Evolutionary conservation across 1,284 basidiomycete species (phyloP), one percentile per base, ranked within the genome.

Genomic region (Phaffia rhodozyma): DNA sequence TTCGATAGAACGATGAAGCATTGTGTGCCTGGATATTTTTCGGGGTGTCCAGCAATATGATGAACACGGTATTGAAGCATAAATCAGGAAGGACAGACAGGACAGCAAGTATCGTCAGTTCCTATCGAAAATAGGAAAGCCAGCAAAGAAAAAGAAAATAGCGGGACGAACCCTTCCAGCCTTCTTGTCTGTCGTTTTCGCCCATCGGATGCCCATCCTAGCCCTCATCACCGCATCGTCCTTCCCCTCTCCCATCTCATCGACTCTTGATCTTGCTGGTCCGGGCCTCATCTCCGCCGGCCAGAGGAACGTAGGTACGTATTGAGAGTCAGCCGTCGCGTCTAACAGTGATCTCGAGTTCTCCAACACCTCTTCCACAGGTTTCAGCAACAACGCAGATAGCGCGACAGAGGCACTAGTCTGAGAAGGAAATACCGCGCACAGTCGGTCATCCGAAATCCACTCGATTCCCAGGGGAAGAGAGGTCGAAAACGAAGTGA

Each of bases 381-480:
- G 18, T 5, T 38, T 5, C 20, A 48, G 27, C 7, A 30, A 29
- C 1, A 59, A 43, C 32, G 25, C 23, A 13, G 11, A 43, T 5
- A 54, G 5, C 21, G 38, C 13, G 32, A 20, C 11, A n/a, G 18
- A 30, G 27, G 34, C 32, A 9, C 32, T 34, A 34, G 4, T 34
- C 9, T 34, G 5, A 27, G 52, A 49, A 27, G 27, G 49, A 25
- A 32, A 38, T 13, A 34, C 50, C 32, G 27, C 48, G 25, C 32
- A 38, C 47, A 27, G 20, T 20, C 58, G 29, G 16, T 58, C 43
- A 25, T 63, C 62, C 23, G 50, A 51, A 20, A 63, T 59, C 62
- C 62, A 63, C n/a, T 63, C 62, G 3, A 63, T 51, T 16, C 62
- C 62, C 29, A 63, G 48, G 4, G 62, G 62, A 13, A 59, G 20